A percentile compares a stretch with the other conserved stretches of the same genome.
phyloP scores from a whole-genome alignment of 352 stramenopile species.

The Pythium apleroticum region DNA sequence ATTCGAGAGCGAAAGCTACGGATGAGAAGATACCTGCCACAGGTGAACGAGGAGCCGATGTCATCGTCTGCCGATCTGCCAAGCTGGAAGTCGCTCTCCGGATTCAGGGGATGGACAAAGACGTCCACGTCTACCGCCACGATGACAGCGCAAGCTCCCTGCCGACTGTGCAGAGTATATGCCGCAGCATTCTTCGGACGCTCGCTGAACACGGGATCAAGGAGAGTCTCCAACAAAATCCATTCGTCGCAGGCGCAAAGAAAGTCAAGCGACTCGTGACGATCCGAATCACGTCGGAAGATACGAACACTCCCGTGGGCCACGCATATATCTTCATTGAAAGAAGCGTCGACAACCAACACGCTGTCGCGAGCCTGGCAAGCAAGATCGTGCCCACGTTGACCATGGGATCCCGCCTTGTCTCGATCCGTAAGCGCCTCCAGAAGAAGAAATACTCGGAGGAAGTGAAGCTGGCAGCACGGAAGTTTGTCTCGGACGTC shows the following conservation, averaged over 20 bases:
- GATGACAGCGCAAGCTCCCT: conserved; percentile 29
- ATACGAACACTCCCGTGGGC: conserved; percentile 43
- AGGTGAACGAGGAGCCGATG: background rate
- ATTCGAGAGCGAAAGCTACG: conserved; percentile 15
- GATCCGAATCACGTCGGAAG: conserved; percentile 54
- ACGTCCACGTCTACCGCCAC: conserved; percentile 53
- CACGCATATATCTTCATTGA: conserved; percentile 64
- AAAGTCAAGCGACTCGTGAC: conserved; percentile 47
- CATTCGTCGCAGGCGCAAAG: conserved; percentile 47
- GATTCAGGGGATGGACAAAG: conserved; percentile 34
- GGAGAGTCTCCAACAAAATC: conserved; percentile 67
- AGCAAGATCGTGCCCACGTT: conserved; percentile 66
- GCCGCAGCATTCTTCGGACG: conserved; percentile 42
- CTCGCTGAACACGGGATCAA: conserved; percentile 57
- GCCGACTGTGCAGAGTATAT: conserved; percentile 56
- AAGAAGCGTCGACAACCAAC: conserved; percentile 44
- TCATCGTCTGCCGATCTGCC: background rate
- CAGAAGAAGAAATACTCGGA: conserved; percentile 50
- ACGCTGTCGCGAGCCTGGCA: conserved; percentile 41
- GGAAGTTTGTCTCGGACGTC: conserved; percentile 35
- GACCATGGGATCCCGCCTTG: conserved; percentile 58
- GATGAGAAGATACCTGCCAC: background rate
- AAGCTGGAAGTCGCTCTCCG: conserved; percentile 41
- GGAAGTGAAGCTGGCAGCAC: conserved; percentile 30
- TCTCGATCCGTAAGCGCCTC: conserved; percentile 59